Percentiles rank a stretch among this genome's conserved stretches.
Conservation (phyloP, 805 yeast species). For the Nematodospora valgi region DNA sequence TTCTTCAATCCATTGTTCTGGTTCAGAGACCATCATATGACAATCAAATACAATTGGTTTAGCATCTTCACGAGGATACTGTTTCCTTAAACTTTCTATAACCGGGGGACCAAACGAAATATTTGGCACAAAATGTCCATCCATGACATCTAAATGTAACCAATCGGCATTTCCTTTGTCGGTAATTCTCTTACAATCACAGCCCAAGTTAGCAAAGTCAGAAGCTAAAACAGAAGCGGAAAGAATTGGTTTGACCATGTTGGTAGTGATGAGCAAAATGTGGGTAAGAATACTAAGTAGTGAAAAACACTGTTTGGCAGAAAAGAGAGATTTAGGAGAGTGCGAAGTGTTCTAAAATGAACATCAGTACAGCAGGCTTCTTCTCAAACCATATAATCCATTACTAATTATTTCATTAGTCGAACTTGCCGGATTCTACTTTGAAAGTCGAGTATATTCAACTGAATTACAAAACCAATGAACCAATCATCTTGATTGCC, state of each 20-base stretch:
- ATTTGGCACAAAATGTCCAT: constrained; percentile 97
- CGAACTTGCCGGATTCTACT: too few species aligned
- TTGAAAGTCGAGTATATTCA: too few species aligned
- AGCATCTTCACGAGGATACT: constrained; percentile 62
- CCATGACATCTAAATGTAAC: constrained; percentile 99
- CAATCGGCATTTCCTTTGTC: constrained; percentile 79
- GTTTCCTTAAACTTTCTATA: constrained; percentile 70
- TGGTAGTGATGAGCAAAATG: too few species aligned
- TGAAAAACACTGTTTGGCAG: neutral
- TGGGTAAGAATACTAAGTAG: neutral
- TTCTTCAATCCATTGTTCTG: constrained; percentile 91
- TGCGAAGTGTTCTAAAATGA: too few species aligned
- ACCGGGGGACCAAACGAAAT: constrained; percentile 92
- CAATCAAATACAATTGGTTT: constrained; percentile 74
- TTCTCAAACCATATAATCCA: too few species aligned
- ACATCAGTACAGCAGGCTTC: too few species aligned
- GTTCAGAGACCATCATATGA: constrained; percentile 96
- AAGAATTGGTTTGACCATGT: constrained; percentile 73
- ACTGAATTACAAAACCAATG: too few species aligned
- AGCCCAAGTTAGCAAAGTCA: constrained; percentile 85
- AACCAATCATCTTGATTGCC: too few species aligned
- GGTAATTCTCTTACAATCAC: constrained; percentile 80
- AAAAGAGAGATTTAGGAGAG: neutral
- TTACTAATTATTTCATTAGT: too few species aligned
- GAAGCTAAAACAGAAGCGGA: constrained; percentile 95